phyloP scores from a whole-genome alignment of 2,329 filamentous ascomycete species.

The Aspergillus terreus region DNA sequence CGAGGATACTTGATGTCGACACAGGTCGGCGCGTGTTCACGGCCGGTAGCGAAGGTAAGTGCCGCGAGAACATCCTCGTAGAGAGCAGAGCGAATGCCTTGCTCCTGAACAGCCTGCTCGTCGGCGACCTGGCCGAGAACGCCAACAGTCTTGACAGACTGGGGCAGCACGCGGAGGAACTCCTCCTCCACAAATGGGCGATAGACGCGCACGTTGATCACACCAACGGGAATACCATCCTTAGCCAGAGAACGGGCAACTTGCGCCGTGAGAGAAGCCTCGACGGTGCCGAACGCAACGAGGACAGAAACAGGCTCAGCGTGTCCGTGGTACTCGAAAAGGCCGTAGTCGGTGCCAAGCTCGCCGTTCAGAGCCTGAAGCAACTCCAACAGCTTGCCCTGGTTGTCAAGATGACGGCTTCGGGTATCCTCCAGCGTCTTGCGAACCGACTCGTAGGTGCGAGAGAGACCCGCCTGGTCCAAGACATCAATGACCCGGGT shows the following conservation, averaged over 20 bases:
- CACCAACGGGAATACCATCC: slow-evolving; percentile 74
- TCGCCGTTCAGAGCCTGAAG: slow-evolving; percentile 79
- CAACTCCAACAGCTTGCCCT: slow-evolving; percentile 67
- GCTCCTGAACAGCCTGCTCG: slow-evolving; percentile 68
- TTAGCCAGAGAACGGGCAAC: slow-evolving; percentile 69
- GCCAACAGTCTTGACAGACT: slow-evolving; percentile 69
- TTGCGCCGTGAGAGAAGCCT: slow-evolving; percentile 81
- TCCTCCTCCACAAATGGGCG: slow-evolving; percentile 92
- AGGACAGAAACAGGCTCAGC: slow-evolving; percentile 73
- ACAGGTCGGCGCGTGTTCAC: slow-evolving; percentile 60
- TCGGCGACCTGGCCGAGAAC: slow-evolving; percentile 86
- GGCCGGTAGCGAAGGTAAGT: slow-evolving; percentile 71
- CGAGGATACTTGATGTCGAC: slow-evolving; percentile 89
- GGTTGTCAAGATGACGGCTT: slow-evolving; percentile 66
- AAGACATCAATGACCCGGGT: slow-evolving; percentile 78
- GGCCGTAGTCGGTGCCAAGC: slow-evolving; percentile 85
- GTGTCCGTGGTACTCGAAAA: slow-evolving; percentile 93
- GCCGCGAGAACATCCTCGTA: slow-evolving; percentile 90
- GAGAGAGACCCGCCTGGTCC: slow-evolving; percentile 65
- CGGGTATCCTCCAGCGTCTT: slow-evolving; percentile 60
- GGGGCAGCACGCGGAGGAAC: slow-evolving; percentile 77
- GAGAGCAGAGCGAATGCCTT: slow-evolving; percentile 74
- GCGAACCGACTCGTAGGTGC: slow-evolving; percentile 64
- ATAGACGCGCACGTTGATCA: slow-evolving; percentile 89
- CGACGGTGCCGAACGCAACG: slow-evolving; percentile 88